Evolutionary conservation across 176 grass and related monocot species (phyloP).

Genomic region (Phragmites australis): DNA sequence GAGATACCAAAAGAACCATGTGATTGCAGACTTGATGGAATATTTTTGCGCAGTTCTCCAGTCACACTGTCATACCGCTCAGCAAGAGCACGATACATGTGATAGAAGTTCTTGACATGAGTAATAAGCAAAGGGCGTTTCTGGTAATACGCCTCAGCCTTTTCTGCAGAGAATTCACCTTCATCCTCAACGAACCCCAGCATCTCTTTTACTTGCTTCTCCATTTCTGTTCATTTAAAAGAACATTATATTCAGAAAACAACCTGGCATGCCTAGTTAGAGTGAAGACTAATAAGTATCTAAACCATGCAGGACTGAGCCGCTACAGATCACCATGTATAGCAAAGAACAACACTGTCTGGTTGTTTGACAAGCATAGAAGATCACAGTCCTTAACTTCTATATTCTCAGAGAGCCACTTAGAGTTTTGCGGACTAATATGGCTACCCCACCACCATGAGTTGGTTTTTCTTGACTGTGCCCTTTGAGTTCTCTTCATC

Average conservation of each 20-base stretch:
- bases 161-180: conserved; percentile 75
- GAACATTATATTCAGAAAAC: conserved; percentile 34
- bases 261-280: background rate
- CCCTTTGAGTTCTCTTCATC: conserved; percentile 55
- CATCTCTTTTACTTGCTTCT: conserved; percentile 79
- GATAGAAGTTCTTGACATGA: conserved; percentile 66
- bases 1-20: conserved; percentile 45
- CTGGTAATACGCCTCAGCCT: conserved; percentile 62
- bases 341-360: background rate
- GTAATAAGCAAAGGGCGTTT: conserved; percentile 57
- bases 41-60: conserved; percentile 71
- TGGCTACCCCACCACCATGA: conserved; percentile 95
- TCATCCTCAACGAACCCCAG: conserved; percentile 61
- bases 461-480: conserved; percentile 48
- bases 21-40: conserved; percentile 67
- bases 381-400: conserved; percentile 50
- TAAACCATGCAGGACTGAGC: conserved; percentile 7
- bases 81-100: conserved; percentile 76
- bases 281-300: background rate
- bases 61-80: conserved; percentile 76
- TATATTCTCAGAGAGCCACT: conserved; percentile 80
- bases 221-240: conserved; percentile 67
- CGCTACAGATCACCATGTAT: background rate
- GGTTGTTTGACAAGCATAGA: conserved; percentile 6
- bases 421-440: conserved; percentile 75